Evolutionary conservation across 371 early-diverging fungal species (phyloP), one percentile per base, ranked within the genome.

Genomic region (Mucor irregularis): DNA sequence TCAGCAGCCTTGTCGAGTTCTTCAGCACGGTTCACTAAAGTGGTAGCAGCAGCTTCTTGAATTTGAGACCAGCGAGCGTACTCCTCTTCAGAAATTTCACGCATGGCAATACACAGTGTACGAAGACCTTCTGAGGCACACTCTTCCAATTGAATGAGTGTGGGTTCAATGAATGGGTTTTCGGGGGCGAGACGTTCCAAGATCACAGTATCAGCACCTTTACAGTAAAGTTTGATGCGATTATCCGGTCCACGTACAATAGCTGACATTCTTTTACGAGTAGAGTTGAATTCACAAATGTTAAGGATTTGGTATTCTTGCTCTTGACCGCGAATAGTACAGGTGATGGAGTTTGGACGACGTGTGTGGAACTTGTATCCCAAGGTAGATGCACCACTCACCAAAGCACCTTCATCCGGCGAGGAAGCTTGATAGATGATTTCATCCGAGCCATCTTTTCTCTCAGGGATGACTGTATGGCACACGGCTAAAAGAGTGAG

Each of bases 131-230:
- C 94, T 2, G 84, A 82, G 0, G 96, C 96, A 71, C 89, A 95
- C 29, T 93, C 93, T 67, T 94, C 91, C 43, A 94, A 68, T 56
- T 91, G 88, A 40, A 77, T 78, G 51, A 89, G 62, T 5, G 92
- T 91, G 0, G 78, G 59, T 37, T 92, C 94, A 35, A 90, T 86
- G 78, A 88, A 93, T 19, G 85, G 88, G 56, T 89, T 90, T 50
- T 81, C 79, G 26, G 84, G 78, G 3, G 84, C 86, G 56, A 98
- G 66, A 8, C 97, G 83, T 76, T 99, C 99, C 35, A 96, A 63
- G 61, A 98, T 97, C 10, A 98, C 97, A 0, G 96, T 95, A 69
- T 99, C 99, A 8, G 99, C 98, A 31, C 99, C 99, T 67, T 99
- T 99, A 66, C 91, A 91, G 79, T 94, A 96, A 44, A 98, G 72